phyloP scores from a whole-genome alignment of 176 grass and related monocot genomes.

The Raddia distichophylla region DNA sequence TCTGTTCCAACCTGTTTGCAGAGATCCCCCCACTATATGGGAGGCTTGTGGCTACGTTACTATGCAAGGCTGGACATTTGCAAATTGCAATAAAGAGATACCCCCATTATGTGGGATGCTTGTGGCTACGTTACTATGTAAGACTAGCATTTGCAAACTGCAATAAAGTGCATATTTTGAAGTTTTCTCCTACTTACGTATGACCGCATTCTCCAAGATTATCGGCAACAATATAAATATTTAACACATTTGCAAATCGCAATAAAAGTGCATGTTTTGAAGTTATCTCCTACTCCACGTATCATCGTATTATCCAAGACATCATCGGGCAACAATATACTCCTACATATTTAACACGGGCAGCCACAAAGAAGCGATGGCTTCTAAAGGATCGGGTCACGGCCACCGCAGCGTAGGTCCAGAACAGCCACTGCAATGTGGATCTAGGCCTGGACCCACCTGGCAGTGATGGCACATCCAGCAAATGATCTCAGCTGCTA shows the following conservation, averaged over 20 bases:
- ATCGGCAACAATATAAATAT: too few species aligned
- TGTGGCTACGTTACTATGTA: neutral
- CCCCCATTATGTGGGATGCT: slow-evolving; percentile 9
- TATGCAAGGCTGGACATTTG: slow-evolving; percentile 5
- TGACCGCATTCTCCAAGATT: too few species aligned
- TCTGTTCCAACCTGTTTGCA: neutral
- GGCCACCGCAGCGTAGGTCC: too few species aligned
- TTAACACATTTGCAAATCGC: too few species aligned
- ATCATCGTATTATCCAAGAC: neutral
- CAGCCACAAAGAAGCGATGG: neutral
- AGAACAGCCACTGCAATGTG: too few species aligned
- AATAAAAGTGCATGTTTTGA: too few species aligned
- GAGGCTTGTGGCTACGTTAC: neutral
- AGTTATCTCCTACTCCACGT: too few species aligned
- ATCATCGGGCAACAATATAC: neutral
- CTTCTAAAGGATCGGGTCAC: neutral
- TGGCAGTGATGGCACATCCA: too few species aligned
- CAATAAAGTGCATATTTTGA: neutral
- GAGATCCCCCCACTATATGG: slow-evolving; percentile 5
- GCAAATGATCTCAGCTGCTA: too few species aligned
- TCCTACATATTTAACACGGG: neutral
- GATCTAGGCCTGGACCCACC: too few species aligned
- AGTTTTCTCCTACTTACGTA: neutral
- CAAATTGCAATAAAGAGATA: neutral
- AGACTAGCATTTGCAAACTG: neutral